phyloP scores from a whole-genome alignment of 2,329 filamentous ascomycete genomes.

The Davidsoniella virescens region DNA sequence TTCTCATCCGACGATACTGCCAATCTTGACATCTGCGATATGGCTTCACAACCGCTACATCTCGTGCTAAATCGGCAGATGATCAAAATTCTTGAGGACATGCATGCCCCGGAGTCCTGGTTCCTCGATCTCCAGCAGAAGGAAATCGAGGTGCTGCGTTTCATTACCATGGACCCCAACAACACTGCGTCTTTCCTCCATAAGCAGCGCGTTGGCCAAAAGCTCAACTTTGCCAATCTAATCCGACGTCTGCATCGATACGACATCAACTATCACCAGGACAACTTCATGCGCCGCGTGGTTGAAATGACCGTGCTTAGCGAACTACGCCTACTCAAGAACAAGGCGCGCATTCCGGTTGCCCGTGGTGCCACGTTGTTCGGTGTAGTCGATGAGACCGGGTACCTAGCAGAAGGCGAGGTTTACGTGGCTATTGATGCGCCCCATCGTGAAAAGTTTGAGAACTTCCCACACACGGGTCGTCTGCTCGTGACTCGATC shows the following conservation, averaged over 20 bases:
- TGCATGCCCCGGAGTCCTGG: slow-evolving; percentile 39
- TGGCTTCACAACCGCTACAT: slow-evolving; percentile 48
- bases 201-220: slow-evolving; percentile 41
- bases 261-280: slow-evolving; percentile 47
- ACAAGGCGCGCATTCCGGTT: slow-evolving; percentile 61
- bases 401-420: slow-evolving; percentile 46
- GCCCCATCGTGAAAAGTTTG: not conserved
- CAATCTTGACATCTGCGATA: slow-evolving; percentile 57
- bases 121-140: slow-evolving; percentile 49
- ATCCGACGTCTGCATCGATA: slow-evolving; percentile 42
- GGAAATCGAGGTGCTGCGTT: slow-evolving; percentile 43
- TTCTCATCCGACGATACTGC: slow-evolving; percentile 40
- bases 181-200: slow-evolving; percentile 54
- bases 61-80: slow-evolving; percentile 63
- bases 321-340: slow-evolving; percentile 58
- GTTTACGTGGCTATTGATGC: slow-evolving; percentile 46
- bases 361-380: slow-evolving; percentile 58
- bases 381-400: slow-evolving; percentile 72
- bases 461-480: slow-evolving; percentile 16
- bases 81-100: slow-evolving; percentile 76
- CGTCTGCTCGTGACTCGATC: slow-evolving; percentile 55
- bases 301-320: slow-evolving; percentile 56
- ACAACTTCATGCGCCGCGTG: slow-evolving; percentile 52
- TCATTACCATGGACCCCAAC: slow-evolving; percentile 37
- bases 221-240: slow-evolving; percentile 43